A percentile compares a stretch with the other conserved stretches of the same genome.
These are phyloP conservation scores for Tripterygium wilfordii DNA, from an alignment of 177 flowering plant genomes.

Conservation along the genomic window DNA sequence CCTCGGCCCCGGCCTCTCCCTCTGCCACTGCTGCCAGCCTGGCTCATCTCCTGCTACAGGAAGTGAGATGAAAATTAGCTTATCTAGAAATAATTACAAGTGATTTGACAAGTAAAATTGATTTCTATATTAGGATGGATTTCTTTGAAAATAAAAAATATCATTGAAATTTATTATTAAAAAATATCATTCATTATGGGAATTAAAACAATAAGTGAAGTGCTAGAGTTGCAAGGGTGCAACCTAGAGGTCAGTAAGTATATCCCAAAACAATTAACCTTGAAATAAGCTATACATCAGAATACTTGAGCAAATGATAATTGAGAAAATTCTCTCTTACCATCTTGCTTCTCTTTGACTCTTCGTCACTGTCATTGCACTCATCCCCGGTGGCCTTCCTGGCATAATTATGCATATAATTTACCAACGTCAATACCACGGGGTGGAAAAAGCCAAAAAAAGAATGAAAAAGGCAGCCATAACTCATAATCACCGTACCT, in stretches of 20 bases:
- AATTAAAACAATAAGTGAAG: neutral
- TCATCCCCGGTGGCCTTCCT: slow-evolving; percentile 69
- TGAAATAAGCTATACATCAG: too few species aligned
- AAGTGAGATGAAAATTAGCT: neutral
- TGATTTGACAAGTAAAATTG: too few species aligned
- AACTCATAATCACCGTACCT: slow-evolving; percentile 36
- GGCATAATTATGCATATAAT: slow-evolving; percentile 4
- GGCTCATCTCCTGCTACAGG: slow-evolving; percentile 32
- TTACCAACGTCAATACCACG: neutral
- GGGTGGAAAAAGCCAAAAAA: neutral
- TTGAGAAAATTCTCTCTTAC: slow-evolving; percentile 26
- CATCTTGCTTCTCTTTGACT: slow-evolving; percentile 51
- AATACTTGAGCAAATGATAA: too few species aligned
- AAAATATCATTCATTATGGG: too few species aligned
- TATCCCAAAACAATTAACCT: too few species aligned
- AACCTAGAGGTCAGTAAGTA: too few species aligned
- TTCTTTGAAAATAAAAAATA: too few species aligned
- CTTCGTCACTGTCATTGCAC: slow-evolving; percentile 71
- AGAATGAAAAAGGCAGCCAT: neutral
- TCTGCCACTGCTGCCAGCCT: slow-evolving; percentile 33
- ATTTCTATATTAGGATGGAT: neutral
- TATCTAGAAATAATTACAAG: neutral
- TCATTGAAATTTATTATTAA: neutral
- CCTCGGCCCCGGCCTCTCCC: slow-evolving; percentile 67
- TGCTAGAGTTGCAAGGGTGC: too few species aligned